These are phyloP conservation scores for Castanea crenata DNA, from an alignment of 306 rosid species.

Conservation along the genomic window DNA sequence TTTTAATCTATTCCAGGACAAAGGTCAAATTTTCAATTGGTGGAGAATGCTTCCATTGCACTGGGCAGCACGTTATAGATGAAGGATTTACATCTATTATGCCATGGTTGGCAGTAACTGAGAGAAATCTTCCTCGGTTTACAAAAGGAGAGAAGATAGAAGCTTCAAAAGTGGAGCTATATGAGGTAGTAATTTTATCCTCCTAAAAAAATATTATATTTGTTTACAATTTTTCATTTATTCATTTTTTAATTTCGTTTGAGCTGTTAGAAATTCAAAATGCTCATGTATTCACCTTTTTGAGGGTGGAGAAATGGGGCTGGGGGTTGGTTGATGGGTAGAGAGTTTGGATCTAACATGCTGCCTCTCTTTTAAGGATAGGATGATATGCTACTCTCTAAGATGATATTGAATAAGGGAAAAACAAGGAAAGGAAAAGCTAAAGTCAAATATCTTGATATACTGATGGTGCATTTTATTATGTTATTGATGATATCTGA, in stretches of 20 bases:
- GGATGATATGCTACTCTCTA: background rate
- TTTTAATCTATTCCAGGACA: conserved; percentile 52
- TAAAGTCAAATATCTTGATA: conserved; percentile 1
- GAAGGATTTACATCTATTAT: conserved; percentile 83
- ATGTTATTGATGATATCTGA: conserved; percentile 18
- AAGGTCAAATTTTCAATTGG: conserved; percentile 74
- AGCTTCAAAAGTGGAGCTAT: conserved; percentile 72
- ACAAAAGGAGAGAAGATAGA: conserved; percentile 74
- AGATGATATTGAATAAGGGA: background rate
- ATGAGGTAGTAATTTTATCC: conserved; percentile 53
- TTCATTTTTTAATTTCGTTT: background rate
- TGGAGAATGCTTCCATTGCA: conserved; percentile 84
- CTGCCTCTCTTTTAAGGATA: conserved; percentile 9
- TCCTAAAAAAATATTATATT: conserved; percentile 9
- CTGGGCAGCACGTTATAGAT: conserved; percentile 59
- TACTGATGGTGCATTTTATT: conserved; percentile 9
- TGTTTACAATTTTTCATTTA: conserved; percentile 1
- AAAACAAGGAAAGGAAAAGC: background rate
- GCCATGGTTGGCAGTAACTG: conserved; percentile 92
- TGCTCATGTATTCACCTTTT: background rate
- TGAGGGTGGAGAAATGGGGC: background rate
- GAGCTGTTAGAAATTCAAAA: background rate
- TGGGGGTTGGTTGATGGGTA: conserved; percentile 9
- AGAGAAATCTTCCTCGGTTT: conserved; percentile 84
- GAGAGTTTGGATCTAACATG: conserved; percentile 9